Base-by-base conservation (phyloP, 2,329 filamentous ascomycete species). In the Claviceps arundinis region DNA sequence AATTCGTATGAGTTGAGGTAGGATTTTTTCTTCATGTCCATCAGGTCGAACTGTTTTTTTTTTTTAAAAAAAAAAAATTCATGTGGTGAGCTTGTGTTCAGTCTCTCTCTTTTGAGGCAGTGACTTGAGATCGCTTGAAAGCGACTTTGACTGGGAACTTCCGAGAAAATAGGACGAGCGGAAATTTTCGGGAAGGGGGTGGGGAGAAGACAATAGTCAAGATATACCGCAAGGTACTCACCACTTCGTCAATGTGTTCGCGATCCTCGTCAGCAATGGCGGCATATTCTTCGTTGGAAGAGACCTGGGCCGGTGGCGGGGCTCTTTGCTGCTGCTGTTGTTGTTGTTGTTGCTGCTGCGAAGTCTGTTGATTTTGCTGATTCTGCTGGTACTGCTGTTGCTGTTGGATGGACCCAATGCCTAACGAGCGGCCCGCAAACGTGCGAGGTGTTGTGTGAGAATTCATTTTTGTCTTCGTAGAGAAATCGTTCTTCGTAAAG, bases 1-100 rank as follows among this genome's bases (percentile, higher is more conserved):
- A 97, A 87, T 71, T 98, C 93, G 72, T 97, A 93, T 74, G 95
- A 97, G 73, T 97, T 91, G 64, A 98, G 88, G 68, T 87, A 83
- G 47, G 84, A 80, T 72, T 97, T 90, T 67, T 94, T 91, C 75
- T 97, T 91, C 63, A 95, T 85, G 68, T 97, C 93, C 76, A 98
- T 97, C 58, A 97, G 82, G 56, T 84, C 84, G 70, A 97, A 97
- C 86, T 95, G 17, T 17, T 58, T 43, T 40, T 13, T 50, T 38
- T 16, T 14, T 1, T 22, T 22, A 22, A 22, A 22, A 22, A 22
- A 22, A 22, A 22, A 22, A 22, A 22, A 16, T 7, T 26, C 24
- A 44, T 5, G 6, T 16, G 13, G 42, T 22, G 13, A 16, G 22
- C 9, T 22, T 14, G 5, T 44, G 7, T 44, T 44, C 4, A 14